Percentiles rank a stretch among this genome's conserved stretches.
These are phyloP conservation scores for Microcyclospora pomicola DNA, from an alignment of 2,329 filamentous ascomycete genomes.

Conservation along the genomic window DNA sequence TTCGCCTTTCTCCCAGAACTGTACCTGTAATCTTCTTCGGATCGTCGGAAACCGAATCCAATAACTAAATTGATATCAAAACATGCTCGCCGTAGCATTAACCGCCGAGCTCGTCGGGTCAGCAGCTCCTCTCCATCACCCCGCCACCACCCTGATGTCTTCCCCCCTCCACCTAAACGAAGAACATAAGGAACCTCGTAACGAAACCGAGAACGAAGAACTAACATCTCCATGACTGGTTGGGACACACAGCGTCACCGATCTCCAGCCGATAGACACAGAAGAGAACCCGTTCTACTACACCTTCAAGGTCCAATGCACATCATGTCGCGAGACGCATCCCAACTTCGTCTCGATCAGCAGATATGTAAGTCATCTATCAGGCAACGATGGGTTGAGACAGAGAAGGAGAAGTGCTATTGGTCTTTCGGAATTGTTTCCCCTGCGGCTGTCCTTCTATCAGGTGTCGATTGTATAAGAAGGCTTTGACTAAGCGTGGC, in stretches of 20 bases:
- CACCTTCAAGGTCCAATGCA: slow-evolving; percentile 96
- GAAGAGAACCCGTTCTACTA: slow-evolving; percentile 81
- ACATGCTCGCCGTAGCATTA: slow-evolving; percentile 53
- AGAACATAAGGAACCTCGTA: slow-evolving; percentile 49
- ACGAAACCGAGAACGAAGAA: background rate
- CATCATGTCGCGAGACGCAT: slow-evolving; percentile 86
- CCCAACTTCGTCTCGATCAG: slow-evolving; percentile 75
- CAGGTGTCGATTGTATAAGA: background rate
- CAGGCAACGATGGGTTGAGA: background rate
- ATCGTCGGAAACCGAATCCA: too few relatives aligned
- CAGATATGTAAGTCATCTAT: slow-evolving; percentile 56
- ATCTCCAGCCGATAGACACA: slow-evolving; percentile 73
- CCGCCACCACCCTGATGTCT: too few relatives aligned
- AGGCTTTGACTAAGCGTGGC: background rate
- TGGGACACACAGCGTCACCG: slow-evolving; percentile 57
- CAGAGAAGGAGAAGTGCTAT: background rate
- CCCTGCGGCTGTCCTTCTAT: too few relatives aligned
- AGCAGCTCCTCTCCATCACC: too few relatives aligned
- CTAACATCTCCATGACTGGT: background rate
- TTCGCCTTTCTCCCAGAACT: too few relatives aligned
- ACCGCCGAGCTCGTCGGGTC: slow-evolving; percentile 45
- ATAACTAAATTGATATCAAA: slow-evolving; percentile 2
- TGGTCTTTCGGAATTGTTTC: background rate
- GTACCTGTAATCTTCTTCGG: too few relatives aligned
- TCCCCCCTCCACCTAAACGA: too few relatives aligned